Base-by-base conservation (phyloP, 352 stramenopile species). In the Pythium phragmitis region DNA sequence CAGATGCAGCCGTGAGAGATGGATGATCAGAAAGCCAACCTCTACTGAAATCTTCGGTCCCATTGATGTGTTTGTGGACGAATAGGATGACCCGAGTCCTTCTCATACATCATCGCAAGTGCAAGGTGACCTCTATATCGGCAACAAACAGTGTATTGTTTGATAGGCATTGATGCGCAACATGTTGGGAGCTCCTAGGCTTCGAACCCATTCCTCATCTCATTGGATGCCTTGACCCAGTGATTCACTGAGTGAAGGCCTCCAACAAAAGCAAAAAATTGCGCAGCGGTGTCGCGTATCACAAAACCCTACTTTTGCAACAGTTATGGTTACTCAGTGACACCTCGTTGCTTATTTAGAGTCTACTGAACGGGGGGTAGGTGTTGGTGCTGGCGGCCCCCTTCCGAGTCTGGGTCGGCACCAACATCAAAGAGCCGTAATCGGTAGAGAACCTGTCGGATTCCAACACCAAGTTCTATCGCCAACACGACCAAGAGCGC, bases 1-100 rank as follows among this genome's bases (percentile, higher is more conserved):
- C 79, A 88, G 26, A 67, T 72, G 19, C 72, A 80, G 17, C 82
- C 86, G 16, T 74, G 79, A 19, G 70, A 82, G 30, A 79, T 91
- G n/a, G 92, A 92, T 62, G 69, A 66, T 2, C 77, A 86, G 52
- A 91, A 90, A 68, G 85, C 85, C 46, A 85, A 86, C 60, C 75
- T 80, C 4, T 94, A 82, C 72, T 30, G 88, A 88, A 66, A 69
- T 92, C 55, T 92, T 91, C 69, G 74, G 69, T 19, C 57, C 87
- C 33, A 91, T 94, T 55, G 80, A 77, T 2, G 23, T 88, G 47
- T 71, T 92, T 6, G 64, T 91, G 50, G 73, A 83, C 13, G 81
- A 19, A 7, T 50, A 73, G 21, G 39, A 67, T 17, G 21, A 21
- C 21, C 21, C 21, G 21, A 21, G 21, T 21, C 1, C 21, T 21